Percentiles rank a stretch among this genome's conserved stretches.
Conservation (phyloP, 2,329 filamentous ascomycete genomes). For the Coleophoma cylindrospora region DNA sequence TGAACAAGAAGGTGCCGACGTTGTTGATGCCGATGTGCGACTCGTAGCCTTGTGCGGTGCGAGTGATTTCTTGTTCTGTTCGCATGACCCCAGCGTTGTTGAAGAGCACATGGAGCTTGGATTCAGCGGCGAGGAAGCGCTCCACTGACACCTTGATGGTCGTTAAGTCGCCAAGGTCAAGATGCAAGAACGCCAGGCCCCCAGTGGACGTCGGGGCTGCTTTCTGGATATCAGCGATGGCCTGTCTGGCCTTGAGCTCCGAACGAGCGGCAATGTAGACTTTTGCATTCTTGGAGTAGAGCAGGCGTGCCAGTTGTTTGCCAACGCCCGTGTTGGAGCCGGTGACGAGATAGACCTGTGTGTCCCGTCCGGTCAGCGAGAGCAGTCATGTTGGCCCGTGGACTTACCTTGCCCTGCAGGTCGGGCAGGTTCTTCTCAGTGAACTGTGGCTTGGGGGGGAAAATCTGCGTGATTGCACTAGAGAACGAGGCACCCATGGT, state of each 20-base stretch:
- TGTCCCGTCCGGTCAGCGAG: too few relatives aligned
- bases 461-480: constrained; percentile 8
- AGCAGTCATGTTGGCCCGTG: too few relatives aligned
- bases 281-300: constrained; percentile 32
- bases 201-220: constrained; percentile 22
- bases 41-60: constrained; percentile 27
- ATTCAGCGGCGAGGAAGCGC: constrained; percentile 27
- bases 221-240: constrained; percentile 30
- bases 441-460: constrained; percentile 20
- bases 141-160: constrained; percentile 29
- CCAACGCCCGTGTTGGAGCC: constrained; percentile 30
- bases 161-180: constrained; percentile 30
- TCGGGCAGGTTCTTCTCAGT: constrained; percentile 22
- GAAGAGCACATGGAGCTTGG: constrained; percentile 31
- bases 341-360: constrained; percentile 27
- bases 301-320: constrained; percentile 27
- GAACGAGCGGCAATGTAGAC: constrained; percentile 35
- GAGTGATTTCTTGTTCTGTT: constrained; percentile 20
- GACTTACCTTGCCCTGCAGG: constrained; percentile 16
- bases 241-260: constrained; percentile 27
- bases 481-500: background rate
- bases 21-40: constrained; percentile 27
- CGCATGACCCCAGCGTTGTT: constrained; percentile 31
- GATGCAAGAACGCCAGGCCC: constrained; percentile 25
- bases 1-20: constrained; percentile 28